Evolutionary conservation across 768 basidiomycete species (phyloP), one percentile per base, ranked within the genome.

Genomic region (Leccinum uliginosum): DNA sequence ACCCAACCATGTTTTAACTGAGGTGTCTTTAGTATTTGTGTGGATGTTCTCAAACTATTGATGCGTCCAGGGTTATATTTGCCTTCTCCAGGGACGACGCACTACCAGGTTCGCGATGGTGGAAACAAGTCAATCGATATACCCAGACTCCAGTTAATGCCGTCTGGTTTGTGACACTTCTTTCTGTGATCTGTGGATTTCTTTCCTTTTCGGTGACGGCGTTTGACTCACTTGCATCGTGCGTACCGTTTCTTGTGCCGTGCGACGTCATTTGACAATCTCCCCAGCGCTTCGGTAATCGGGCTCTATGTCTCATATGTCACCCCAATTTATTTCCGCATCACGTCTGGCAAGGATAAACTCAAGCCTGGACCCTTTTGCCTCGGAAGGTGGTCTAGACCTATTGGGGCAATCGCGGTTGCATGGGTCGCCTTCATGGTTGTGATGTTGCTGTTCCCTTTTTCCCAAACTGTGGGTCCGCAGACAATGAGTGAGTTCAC

Each of bases 1-100:
- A 10, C 6, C 7, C n/a, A 3, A 12, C 23, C 17, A 30, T 10
- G 43, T 46, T 6, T n/a, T 17, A 8, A 30, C 40, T 53, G 19
- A 59, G 7, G 8, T 11, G 3, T 19, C 15, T 40, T 10, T 62
- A 78, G 74, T 78, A 68, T 56, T 65, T 77, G 26, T 75, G 73
- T 2, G 77, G 77, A 34, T 78, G 77, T 9, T 77, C 79, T 10
- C 79, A 80, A 60, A 71, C 67, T 51, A 70, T 80, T 24, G 78
- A 79, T 59, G 78, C 76, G 21, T 78, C 78, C 15, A 73, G 78
- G 40, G 78, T 78, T 24, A 67, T 79, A 27, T 80, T 78, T 50
- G 77, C 78, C 26, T 77, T 79, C 62, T 67, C 64, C 9, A 57
- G 76, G 10, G 76, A 76, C 46, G 65, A 74, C 47, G 76, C 72